Evolutionary conservation across 192 early-diverging fungal species (phyloP).

Genomic region (Tieghemiomyces parasiticus): DNA sequence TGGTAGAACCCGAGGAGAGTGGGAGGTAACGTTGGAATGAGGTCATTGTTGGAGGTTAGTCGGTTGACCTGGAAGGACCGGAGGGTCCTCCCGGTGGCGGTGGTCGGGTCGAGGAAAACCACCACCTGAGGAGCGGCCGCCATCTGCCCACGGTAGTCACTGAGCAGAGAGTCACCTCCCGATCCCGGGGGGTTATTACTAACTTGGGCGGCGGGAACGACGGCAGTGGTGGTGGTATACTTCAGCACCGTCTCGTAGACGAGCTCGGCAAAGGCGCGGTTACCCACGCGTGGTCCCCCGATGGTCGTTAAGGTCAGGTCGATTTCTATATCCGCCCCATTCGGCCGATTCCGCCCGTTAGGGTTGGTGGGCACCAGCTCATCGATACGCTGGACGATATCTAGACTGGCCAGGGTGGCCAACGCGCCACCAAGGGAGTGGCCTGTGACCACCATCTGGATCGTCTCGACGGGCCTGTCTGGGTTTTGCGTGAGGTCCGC

Average conservation of each 20-base stretch:
- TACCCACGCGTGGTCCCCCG: neutral
- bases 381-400: neutral
- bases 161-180: neutral
- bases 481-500: neutral
- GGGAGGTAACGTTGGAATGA: neutral
- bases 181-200: neutral
- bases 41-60: neutral
- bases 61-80: neutral
- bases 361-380: neutral
- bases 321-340: neutral
- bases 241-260: neutral
- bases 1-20: conserved; percentile 1
- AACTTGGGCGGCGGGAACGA: neutral
- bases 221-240: neutral
- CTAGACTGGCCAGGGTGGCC: neutral
- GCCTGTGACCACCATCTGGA: neutral
- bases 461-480: neutral
- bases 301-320: neutral
- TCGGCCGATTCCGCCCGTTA: neutral
- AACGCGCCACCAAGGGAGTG: neutral
- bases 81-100: too few species aligned
- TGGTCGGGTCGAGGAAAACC: too few species aligned
- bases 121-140: too few species aligned
- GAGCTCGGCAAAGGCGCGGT: neutral
- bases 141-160: too few species aligned